These are phyloP conservation scores for Ceriops tagal DNA, from an alignment of 345 rosid species.

Conservation along the genomic window DNA sequence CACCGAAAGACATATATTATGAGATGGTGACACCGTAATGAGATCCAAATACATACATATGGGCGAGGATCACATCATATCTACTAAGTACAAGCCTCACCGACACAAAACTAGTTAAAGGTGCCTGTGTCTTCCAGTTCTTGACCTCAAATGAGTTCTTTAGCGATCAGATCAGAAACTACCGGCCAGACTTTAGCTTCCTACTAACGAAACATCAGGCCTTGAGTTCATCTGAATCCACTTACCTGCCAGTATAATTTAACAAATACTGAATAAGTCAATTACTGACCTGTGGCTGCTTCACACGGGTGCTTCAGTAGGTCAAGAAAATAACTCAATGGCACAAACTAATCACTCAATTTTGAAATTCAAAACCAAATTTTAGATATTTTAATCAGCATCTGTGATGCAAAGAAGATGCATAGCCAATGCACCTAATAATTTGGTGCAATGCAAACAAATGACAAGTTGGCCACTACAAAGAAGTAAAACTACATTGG, in stretches of 20 bases:
- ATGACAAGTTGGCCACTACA: neutral
- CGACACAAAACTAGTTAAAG: neutral
- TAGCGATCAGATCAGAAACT: neutral
- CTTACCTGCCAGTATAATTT: conserved; percentile 22
- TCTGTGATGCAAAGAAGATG: too few species aligned
- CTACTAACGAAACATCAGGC: neutral
- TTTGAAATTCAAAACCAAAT: too few species aligned
- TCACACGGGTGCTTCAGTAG: too few species aligned
- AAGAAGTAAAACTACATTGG: too few species aligned
- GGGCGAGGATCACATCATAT: neutral
- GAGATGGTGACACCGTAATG: neutral
- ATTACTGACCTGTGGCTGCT: too few species aligned
- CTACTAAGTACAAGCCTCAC: neutral
- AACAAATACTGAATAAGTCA: neutral
- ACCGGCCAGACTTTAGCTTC: conserved; percentile 4
- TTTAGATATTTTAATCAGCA: too few species aligned
- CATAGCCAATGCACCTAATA: too few species aligned
- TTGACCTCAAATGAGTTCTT: neutral
- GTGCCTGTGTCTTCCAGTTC: neutral
- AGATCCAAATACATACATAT: neutral
- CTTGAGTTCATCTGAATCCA: neutral
- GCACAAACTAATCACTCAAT: too few species aligned
- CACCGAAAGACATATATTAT: too few species aligned
- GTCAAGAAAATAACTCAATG: too few species aligned
- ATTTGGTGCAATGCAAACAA: neutral